Conservation (phyloP, 2,329 filamentous ascomycete genomes). For the Dactylellina leptospora region DNA sequence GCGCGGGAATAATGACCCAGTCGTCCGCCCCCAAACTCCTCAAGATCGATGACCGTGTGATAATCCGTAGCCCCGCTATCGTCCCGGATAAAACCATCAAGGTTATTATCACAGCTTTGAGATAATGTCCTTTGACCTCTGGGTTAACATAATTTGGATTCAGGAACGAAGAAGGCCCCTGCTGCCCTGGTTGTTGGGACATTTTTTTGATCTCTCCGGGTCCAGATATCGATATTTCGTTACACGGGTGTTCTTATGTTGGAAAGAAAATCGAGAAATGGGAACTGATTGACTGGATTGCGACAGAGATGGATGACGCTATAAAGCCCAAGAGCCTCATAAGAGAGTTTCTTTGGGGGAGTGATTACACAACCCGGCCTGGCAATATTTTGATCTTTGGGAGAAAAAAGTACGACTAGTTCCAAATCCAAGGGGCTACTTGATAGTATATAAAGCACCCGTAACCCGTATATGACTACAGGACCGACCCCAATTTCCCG, state of each 20-base stretch:
- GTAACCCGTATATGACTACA: slow-evolving; percentile 27
- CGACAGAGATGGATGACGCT: slow-evolving; percentile 22
- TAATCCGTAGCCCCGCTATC: slow-evolving; percentile 46
- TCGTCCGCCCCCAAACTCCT: slow-evolving; percentile 42
- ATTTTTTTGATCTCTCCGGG: slow-evolving; percentile 12
- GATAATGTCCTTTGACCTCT: slow-evolving; percentile 48
- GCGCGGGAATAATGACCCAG: slow-evolving; percentile 47
- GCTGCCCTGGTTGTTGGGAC: slow-evolving; percentile 4
- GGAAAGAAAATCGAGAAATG: no score
- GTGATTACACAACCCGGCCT: slow-evolving; percentile 1
- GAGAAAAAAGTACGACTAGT: slow-evolving; percentile 26
- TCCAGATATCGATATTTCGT: neutral
- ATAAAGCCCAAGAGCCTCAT: slow-evolving; percentile 31
- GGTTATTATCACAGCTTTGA: slow-evolving; percentile 47
- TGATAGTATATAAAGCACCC: slow-evolving; percentile 42
- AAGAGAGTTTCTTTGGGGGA: neutral
- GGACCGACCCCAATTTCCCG: neutral
- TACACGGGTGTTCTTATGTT: no score
- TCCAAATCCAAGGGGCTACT: slow-evolving; percentile 8
- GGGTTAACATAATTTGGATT: slow-evolving; percentile 43
- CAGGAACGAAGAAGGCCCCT: slow-evolving; percentile 38
- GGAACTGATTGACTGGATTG: no score
- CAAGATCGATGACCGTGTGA: slow-evolving; percentile 49
- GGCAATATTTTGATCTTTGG: slow-evolving; percentile 32
- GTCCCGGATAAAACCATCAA: slow-evolving; percentile 50